These are phyloP conservation scores for Atalantia buxifolia DNA, from an alignment of 345 rosid species.

Conservation along the genomic window DNA sequence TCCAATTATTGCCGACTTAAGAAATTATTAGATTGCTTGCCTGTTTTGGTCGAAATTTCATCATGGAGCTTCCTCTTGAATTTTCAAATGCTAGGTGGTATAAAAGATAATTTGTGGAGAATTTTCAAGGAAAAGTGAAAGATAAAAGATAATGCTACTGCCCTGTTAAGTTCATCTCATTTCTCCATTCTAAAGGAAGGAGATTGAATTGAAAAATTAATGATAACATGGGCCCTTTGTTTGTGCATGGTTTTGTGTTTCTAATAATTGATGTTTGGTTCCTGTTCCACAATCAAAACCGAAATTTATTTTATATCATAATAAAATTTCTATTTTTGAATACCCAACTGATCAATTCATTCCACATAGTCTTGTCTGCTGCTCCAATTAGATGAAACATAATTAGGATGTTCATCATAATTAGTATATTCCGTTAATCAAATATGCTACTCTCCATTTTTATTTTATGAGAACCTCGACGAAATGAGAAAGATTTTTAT, in stretches of 20 bases:
- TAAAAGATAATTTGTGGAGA: not conserved
- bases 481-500: too few species aligned
- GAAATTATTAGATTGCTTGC: not conserved
- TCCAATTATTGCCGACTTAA: not conserved
- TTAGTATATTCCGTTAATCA: too few species aligned
- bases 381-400: too few species aligned
- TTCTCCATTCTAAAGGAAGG: not conserved
- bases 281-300: not conserved
- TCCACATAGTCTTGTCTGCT: too few species aligned
- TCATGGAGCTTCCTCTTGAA: not conserved
- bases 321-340: too few species aligned
- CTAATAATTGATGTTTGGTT: not conserved
- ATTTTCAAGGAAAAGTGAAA: not conserved
- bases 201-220: not conserved
- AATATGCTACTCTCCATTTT: too few species aligned
- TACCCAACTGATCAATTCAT: too few species aligned
- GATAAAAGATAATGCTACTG: not conserved
- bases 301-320: too few species aligned
- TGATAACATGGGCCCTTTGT: too few species aligned
- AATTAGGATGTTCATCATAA: too few species aligned
- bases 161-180: not conserved
- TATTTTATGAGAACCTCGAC: too few species aligned
- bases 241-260: not conserved
- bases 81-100: not conserved
- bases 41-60: not conserved